Evolutionary conservation across 306 rosid genomes (phyloP).

Genomic region (Sicyos baderoa): DNA sequence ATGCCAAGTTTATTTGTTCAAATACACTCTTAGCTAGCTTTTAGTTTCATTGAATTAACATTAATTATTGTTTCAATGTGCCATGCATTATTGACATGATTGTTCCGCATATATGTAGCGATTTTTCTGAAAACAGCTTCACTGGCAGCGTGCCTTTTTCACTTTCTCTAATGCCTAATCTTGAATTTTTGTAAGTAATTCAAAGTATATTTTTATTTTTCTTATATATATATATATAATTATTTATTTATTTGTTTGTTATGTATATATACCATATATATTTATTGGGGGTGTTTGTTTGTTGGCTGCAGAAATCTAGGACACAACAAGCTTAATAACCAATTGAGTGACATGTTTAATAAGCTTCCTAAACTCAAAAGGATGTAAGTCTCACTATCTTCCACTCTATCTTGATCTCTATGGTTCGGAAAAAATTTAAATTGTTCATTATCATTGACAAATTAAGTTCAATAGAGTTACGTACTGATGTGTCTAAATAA

Average conservation of each 20-base stretch:
- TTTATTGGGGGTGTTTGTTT: slow-evolving; percentile 18
- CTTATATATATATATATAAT: not conserved
- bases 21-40: too few species aligned
- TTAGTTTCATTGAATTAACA: too few species aligned
- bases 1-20: too few species aligned
- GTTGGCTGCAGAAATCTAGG: slow-evolving; percentile 61
- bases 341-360: slow-evolving; percentile 58
- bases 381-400: slow-evolving; percentile 41
- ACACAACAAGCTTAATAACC: slow-evolving; percentile 59
- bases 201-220: not conserved
- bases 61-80: not conserved
- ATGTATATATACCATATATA: not conserved
- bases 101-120: too few species aligned
- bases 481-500: too few species aligned
- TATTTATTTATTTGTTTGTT: not conserved
- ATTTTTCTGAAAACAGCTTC: slow-evolving; percentile 67
- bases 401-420: not conserved
- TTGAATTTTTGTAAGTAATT: slow-evolving; percentile 48
- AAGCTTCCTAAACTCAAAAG: slow-evolving; percentile 57
- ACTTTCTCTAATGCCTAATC: slow-evolving; percentile 56
- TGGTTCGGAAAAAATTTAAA: too few species aligned
- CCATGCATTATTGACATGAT: too few species aligned
- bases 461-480: too few species aligned
- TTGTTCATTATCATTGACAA: too few species aligned
- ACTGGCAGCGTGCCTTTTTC: slow-evolving; percentile 62